Evolutionary conservation across 495 filamentous ascomycete genomes (phyloP), one percentile per base, ranked within the genome.

Genomic region (Penicillium roqueforti): DNA sequence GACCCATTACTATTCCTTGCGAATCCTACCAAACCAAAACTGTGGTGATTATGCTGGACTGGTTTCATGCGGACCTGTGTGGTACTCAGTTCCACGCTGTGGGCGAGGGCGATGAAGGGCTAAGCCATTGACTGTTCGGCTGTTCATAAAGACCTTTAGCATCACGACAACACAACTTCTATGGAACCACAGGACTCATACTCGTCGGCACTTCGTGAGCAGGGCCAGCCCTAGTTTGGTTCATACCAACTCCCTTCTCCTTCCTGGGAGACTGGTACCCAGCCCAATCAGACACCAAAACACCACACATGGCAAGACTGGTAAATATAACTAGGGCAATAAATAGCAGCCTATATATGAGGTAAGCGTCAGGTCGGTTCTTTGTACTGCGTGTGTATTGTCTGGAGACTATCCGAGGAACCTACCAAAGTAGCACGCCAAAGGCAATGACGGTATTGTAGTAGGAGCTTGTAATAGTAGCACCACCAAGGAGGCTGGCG

Each of bases 381-480:
- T 11, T 18, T 38, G 19, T 4, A 28, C 18, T 25, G 34, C 13
- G 20, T 18, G 26, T 22, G 18, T 8, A 16, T 19, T 19, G 14
- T 20, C 26, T 6, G 29, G 18, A 22, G 28, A 36, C 8, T 13
- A 16, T 4, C 16, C 14, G 19, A 29, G 6, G 6, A 23, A 28
- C 59, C 4, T 52, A 71, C 68, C 68, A 71, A 16, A 62, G 58
- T 5, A 71, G 53, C 16, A 71, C 58, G 4, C 58, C 64, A 56
- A 71, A 71, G 4, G 68, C 68, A 41, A 71, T 52, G 8, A 68
- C 31, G 1, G 68, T 66, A 25, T 59, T 62, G 10, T 61, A 45
- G 43, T 62, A 62, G 1, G 38, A 1, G 31, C 20, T 61, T 4
- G 10, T 39, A 43, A 41, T 60, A 20, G 20, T 37, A 18, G 3